phyloP scores from a whole-genome alignment of 108 stramenopile species.

The Mediolabrus comicus region DNA sequence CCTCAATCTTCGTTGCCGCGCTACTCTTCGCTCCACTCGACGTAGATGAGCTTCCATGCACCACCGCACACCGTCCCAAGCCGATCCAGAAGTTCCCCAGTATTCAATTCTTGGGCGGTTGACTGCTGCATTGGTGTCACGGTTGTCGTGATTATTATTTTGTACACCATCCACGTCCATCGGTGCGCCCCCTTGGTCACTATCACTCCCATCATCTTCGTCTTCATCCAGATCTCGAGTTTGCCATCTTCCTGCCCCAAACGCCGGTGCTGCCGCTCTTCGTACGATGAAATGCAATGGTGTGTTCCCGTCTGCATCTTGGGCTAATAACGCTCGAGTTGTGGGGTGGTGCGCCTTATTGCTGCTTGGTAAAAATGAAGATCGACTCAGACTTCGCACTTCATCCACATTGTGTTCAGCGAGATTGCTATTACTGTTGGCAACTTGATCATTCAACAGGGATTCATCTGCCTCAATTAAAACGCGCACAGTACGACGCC shows the following conservation, averaged over 20 bases:
- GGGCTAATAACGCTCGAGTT: conserved; percentile 47
- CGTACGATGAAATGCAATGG: conserved; percentile 76
- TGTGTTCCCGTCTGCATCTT: conserved; percentile 78
- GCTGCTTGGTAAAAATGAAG: not conserved
- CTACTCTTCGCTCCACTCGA: conserved; percentile 20
- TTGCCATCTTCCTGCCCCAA: conserved; percentile 29
- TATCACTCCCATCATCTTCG: conserved; percentile 7
- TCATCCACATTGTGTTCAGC: not conserved
- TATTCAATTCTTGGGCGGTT: conserved; percentile 13
- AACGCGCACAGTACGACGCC: conserved; percentile 28
- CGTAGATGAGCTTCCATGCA: conserved; percentile 36
- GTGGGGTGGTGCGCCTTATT: not conserved
- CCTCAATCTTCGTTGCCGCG: conserved; percentile 9
- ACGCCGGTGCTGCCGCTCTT: conserved; percentile 42
- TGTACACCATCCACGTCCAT: not conserved
- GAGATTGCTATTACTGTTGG: not conserved
- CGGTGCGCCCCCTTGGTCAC: conserved; percentile 3
- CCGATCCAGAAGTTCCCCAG: conserved; percentile 15
- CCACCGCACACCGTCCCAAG: conserved; percentile 39
- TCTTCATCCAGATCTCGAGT: conserved; percentile 51
- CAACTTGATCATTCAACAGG: not conserved
- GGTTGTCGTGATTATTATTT: not conserved
- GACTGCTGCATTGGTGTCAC: not conserved
- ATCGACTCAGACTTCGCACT: not conserved
- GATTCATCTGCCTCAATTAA: conserved; percentile 24